Percentiles rank a stretch among this genome's conserved stretches.
Evolutionary conservation across 306 rosid species (phyloP).

Genomic region (Begonia loranthoides): DNA sequence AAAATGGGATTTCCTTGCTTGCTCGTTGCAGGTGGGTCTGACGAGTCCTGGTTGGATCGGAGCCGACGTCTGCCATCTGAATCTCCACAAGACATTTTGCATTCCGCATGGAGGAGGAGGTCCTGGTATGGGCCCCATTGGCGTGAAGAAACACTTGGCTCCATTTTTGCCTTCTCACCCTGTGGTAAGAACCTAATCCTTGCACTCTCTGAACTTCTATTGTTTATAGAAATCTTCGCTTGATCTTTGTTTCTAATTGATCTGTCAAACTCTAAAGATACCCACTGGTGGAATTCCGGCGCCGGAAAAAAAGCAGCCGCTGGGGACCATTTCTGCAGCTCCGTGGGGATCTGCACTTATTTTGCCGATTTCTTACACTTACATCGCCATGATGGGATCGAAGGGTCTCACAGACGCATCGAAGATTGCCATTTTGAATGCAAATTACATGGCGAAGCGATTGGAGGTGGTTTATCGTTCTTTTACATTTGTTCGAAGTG

Average conservation of each 20-base stretch:
- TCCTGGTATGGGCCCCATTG: constrained; percentile 99
- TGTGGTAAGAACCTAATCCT: constrained; percentile 40
- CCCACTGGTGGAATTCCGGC: constrained; percentile 93
- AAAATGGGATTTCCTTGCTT: constrained; percentile 1
- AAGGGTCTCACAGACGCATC: constrained; percentile 92
- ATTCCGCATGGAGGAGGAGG: constrained; percentile 99
- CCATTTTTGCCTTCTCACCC: constrained; percentile 99
- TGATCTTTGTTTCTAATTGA: constrained; percentile 3
- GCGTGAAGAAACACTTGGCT: constrained; percentile 98
- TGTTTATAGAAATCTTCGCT: neutral
- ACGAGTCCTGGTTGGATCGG: constrained; percentile 99
- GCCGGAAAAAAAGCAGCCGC: constrained; percentile 66
- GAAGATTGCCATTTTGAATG: constrained; percentile 89
- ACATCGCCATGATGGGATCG: constrained; percentile 99
- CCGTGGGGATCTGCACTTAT: constrained; percentile 99
- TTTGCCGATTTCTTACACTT: constrained; percentile 91
- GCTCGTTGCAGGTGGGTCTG: constrained; percentile 63
- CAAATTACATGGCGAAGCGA: constrained; percentile 96
- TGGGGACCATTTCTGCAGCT: constrained; percentile 93
- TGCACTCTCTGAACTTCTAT: constrained; percentile 2
- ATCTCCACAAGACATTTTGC: constrained; percentile 98
- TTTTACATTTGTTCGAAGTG: too few species aligned
- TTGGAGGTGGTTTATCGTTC: constrained; percentile 55
- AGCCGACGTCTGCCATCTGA: constrained; percentile 99
- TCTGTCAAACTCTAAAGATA: constrained; percentile 28